Evolutionary conservation across 768 basidiomycete species (phyloP).

Genomic region (Kwoniella pini): DNA sequence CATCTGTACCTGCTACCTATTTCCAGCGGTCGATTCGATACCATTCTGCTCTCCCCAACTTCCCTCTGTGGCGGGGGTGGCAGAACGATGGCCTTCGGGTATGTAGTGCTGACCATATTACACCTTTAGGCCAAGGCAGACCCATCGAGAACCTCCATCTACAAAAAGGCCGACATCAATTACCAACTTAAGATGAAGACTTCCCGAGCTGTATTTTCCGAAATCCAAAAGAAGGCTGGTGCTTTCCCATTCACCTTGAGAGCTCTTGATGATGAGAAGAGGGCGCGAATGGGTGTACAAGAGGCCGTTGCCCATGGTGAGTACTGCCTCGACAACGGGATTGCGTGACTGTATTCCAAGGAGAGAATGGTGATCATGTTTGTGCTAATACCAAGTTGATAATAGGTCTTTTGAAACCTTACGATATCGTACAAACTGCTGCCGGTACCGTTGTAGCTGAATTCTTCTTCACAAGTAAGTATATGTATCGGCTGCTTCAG

Average conservation of each 20-base stretch:
- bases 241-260: slow-evolving; percentile 98
- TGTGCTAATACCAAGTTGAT: too few relatives aligned
- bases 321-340: background rate
- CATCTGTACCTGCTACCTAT: too few relatives aligned
- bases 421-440: slow-evolving; percentile 90
- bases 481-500: background rate
- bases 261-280: slow-evolving; percentile 90
- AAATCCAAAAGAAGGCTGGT: slow-evolving; percentile 96
- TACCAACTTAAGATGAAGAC: slow-evolving; percentile 99
- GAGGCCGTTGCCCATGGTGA: slow-evolving; percentile 89
- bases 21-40: too few relatives aligned
- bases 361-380: background rate
- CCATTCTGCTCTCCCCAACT: too few relatives aligned
- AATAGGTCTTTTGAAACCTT: slow-evolving; percentile 76
- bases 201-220: slow-evolving; percentile 91
- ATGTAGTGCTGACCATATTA: background rate
- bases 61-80: too few relatives aligned
- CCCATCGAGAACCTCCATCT: slow-evolving; percentile 87
- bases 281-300: slow-evolving; percentile 88
- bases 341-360: too few relatives aligned
- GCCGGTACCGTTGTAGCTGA: slow-evolving; percentile 82
- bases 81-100: too few relatives aligned
- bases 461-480: slow-evolving; percentile 81
- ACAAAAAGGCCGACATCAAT: slow-evolving; percentile 77
- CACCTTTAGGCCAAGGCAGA: slow-evolving; percentile 74